Evolutionary conservation across 169 alveolate species (phyloP).

Genomic region (Plasmodium malariae): DNA sequence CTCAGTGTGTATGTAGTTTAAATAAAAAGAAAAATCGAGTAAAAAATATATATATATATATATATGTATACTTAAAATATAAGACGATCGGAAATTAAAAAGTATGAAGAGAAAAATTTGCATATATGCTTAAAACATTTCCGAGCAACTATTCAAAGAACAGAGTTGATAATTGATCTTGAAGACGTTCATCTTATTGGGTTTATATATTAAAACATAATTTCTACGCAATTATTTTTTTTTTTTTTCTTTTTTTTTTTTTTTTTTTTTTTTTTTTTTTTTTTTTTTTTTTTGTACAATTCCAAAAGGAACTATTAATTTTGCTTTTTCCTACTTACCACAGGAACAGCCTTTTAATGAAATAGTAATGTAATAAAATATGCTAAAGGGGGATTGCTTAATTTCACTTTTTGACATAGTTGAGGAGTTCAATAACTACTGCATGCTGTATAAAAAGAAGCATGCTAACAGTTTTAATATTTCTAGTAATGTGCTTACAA

Average conservation of each 20-base stretch:
- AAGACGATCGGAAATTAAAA: background rate
- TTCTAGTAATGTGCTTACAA: conserved; percentile 28
- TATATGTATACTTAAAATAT: background rate
- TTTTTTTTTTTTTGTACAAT: background rate
- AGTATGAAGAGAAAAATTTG: background rate
- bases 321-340: background rate
- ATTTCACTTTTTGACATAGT: conserved; percentile 42
- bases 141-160: background rate
- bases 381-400: conserved; percentile 43
- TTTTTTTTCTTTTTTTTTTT: conserved; percentile 1
- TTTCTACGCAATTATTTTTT: background rate
- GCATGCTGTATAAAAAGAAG: conserved; percentile 46
- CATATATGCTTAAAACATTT: background rate
- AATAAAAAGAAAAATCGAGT: background rate
- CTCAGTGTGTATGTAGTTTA: too few species aligned
- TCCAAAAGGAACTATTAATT: background rate
- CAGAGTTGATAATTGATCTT: background rate
- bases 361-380: conserved; percentile 11
- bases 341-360: background rate
- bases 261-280: conserved; percentile 10
- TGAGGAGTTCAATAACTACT: conserved; percentile 50
- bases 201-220: background rate
- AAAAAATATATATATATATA: background rate
- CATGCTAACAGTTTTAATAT: background rate
- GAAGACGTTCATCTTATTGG: background rate